Conservation (phyloP, 140 eudicot species). For the Cichorium intybus region DNA sequence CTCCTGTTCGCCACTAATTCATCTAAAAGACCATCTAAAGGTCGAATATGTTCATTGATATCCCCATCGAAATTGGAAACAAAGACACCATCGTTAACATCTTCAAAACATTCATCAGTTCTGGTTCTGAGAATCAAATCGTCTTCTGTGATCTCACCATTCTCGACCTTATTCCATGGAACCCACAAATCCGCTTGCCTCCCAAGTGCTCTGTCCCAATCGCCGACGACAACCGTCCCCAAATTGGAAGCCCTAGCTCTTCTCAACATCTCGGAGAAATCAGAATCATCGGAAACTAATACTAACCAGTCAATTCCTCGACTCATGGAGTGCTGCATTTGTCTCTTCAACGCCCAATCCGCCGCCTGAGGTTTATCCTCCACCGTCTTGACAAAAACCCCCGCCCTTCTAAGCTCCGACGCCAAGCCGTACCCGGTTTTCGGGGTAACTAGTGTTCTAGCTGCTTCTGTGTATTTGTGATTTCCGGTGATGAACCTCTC, state of each 20-base stretch:
- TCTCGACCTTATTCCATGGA: conserved; percentile 75
- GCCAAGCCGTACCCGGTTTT: conserved; percentile 84
- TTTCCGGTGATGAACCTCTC: conserved; percentile 66
- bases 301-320: conserved; percentile 93
- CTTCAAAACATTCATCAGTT: conserved; percentile 31
- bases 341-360: conserved; percentile 93
- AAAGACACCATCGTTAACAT: conserved; percentile 23
- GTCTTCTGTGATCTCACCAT: conserved; percentile 71
- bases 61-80: conserved; percentile 45
- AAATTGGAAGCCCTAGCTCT: conserved; percentile 69
- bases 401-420: conserved; percentile 72
- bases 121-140: conserved; percentile 56
- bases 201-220: conserved; percentile 78
- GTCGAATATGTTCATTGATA: conserved; percentile 2
- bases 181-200: conserved; percentile 92
- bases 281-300: conserved; percentile 92
- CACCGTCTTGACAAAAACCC: conserved; percentile 87
- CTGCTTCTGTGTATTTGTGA: conserved; percentile 68
- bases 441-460: conserved; percentile 55
- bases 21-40: conserved; percentile 51
- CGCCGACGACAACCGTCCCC: conserved; percentile 97
- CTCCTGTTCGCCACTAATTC: conserved; percentile 41
- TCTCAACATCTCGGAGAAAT: conserved; percentile 75
- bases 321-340: conserved; percentile 78
- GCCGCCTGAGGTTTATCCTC: conserved; percentile 99